Conservation (phyloP, 805 yeast species). For the Starmerella davenportii region DNA sequence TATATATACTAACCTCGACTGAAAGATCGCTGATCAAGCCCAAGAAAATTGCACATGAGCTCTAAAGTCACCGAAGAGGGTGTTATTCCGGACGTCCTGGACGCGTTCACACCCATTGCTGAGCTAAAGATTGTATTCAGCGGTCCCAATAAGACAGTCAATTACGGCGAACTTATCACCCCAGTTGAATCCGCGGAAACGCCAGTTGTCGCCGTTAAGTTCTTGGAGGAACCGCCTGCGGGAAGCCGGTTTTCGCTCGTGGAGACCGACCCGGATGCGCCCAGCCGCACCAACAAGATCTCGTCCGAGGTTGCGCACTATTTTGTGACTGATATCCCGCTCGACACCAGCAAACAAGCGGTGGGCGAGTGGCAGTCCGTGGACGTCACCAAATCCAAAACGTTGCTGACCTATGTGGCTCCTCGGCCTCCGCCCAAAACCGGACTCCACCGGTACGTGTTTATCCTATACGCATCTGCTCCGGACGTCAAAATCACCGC, state of each 20-base stretch:
- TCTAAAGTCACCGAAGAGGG: conserved; percentile 17
- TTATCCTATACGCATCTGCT: conserved; percentile 32
- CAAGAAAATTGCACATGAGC: no score
- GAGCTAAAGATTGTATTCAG: conserved; percentile 43
- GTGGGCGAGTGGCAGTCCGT: conserved; percentile 18
- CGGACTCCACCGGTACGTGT: conserved; percentile 74
- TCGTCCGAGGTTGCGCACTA: conserved; percentile 83
- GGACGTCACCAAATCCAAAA: conserved; percentile 25
- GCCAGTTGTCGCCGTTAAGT: conserved; percentile 55
- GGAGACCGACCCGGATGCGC: conserved; percentile 89
- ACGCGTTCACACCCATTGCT: conserved; percentile 19
- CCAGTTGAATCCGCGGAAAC: conserved; percentile 47
- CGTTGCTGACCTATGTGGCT: conserved; percentile 44
- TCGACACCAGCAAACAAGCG: conserved; percentile 12
- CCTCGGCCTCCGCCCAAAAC: conserved; percentile 86
- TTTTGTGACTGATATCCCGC: conserved; percentile 29
- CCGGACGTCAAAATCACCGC: background rate
- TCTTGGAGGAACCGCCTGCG: conserved; percentile 30
- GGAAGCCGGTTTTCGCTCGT: conserved; percentile 48
- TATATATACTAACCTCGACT: no score
- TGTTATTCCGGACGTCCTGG: conserved; percentile 29
- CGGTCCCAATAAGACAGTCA: conserved; percentile 36
- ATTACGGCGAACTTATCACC: conserved; percentile 57
- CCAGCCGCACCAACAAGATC: conserved; percentile 59
- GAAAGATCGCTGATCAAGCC: no score